Conservation (phyloP, 2,329 filamentous ascomycete species). For the Parafenestella ontariensis region DNA sequence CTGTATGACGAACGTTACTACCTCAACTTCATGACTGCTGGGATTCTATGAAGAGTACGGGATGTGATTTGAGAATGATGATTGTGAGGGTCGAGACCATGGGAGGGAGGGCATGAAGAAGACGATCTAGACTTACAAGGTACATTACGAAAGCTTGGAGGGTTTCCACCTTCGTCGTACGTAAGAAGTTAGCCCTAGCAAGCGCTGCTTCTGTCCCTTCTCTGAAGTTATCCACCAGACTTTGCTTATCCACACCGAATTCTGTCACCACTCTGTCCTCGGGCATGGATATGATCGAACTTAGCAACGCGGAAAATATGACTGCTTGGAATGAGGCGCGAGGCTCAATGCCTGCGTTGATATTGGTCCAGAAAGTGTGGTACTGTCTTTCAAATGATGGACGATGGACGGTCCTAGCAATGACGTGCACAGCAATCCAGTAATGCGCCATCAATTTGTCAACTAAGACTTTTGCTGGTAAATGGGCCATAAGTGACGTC, state of each 20-base stretch:
- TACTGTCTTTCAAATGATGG: constrained; percentile 72
- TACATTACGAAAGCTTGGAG: constrained; percentile 81
- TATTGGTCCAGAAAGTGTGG: constrained; percentile 68
- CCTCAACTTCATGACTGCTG: background rate
- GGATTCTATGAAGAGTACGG: background rate
- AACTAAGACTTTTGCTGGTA: constrained; percentile 65
- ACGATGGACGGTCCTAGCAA: constrained; percentile 72
- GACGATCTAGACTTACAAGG: constrained; percentile 60
- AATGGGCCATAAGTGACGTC: constrained; percentile 62
- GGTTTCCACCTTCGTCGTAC: constrained; percentile 75
- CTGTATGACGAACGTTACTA: constrained; percentile 44
- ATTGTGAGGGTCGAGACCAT: background rate
- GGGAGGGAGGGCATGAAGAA: background rate
- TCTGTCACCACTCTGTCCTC: constrained; percentile 60
- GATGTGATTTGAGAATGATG: background rate
- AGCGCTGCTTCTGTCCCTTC: constrained; percentile 72
- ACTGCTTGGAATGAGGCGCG: constrained; percentile 70
- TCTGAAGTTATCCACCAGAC: constrained; percentile 62
- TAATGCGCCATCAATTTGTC: constrained; percentile 72
- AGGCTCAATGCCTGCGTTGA: constrained; percentile 67
- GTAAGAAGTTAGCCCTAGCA: constrained; percentile 72
- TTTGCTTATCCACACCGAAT: constrained; percentile 64
- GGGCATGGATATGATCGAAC: constrained; percentile 70
- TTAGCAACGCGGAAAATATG: constrained; percentile 73
- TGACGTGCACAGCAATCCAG: constrained; percentile 70